These are phyloP conservation scores for Tricholoma matsutake DNA, from an alignment of 768 basidiomycete genomes.

Conservation along the genomic window DNA sequence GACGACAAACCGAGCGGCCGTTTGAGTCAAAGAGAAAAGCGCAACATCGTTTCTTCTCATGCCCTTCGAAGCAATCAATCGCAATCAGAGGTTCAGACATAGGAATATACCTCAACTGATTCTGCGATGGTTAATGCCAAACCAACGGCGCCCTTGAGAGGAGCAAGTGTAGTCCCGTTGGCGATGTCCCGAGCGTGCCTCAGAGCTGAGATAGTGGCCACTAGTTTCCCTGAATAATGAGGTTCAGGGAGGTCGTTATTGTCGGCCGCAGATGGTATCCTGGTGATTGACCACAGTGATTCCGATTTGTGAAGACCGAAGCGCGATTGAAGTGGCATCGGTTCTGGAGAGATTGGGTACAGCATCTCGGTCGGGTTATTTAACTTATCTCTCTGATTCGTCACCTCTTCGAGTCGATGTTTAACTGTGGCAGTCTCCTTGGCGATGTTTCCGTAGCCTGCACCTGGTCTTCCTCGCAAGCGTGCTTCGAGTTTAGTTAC, in stretches of 20 bases:
- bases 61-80: neutral
- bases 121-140: conserved; percentile 1
- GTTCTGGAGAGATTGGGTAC: neutral
- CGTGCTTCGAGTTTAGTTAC: neutral
- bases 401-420: neutral
- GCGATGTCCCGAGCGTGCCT: neutral
- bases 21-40: neutral
- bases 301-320: neutral
- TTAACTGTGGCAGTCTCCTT: neutral
- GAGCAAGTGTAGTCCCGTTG: neutral
- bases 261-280: neutral
- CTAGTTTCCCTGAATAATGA: neutral
- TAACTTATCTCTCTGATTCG: neutral
- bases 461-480: neutral
- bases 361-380: neutral
- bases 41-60: conserved; percentile 5
- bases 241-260: neutral
- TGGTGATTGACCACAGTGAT: neutral
- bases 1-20: neutral
- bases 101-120: conserved; percentile 3
- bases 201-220: neutral
- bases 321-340: neutral
- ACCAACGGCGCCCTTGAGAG: conserved; percentile 1
- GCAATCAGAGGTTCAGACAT: neutral
- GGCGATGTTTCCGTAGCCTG: neutral